Evolutionary conservation across 805 yeast genomes (phyloP).

Genomic region (Candida montana): DNA sequence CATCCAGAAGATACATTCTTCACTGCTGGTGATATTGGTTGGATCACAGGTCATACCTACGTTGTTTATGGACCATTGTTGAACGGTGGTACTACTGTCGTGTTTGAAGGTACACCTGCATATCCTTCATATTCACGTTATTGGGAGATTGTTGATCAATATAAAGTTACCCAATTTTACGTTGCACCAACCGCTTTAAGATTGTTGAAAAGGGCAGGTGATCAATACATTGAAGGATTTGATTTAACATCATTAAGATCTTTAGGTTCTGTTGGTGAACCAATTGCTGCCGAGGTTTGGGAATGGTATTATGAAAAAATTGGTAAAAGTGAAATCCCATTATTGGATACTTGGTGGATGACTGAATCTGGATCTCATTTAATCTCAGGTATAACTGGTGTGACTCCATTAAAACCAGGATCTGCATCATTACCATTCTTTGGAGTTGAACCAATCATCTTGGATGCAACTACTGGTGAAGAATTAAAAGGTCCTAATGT

Average conservation of each 20-base stretch:
- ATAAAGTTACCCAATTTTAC: conserved; percentile 72
- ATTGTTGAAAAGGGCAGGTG: conserved; percentile 71
- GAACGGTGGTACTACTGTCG: conserved; percentile 72
- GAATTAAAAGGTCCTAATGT: conserved; percentile 65
- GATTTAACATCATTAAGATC: conserved; percentile 62
- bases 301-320: conserved; percentile 75
- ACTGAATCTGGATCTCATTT: conserved; percentile 83
- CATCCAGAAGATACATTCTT: conserved; percentile 70
- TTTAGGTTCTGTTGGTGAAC: conserved; percentile 82
- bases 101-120: conserved; percentile 85
- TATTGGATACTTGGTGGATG: conserved; percentile 86
- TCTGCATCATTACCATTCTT: conserved; percentile 81
- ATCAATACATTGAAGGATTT: conserved; percentile 51
- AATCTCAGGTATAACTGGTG: conserved; percentile 70
- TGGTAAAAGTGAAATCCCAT: conserved; percentile 63
- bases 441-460: conserved; percentile 67
- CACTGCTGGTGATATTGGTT: conserved; percentile 89
- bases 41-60: conserved; percentile 88
- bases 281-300: conserved; percentile 83
- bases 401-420: conserved; percentile 80
- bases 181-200: conserved; percentile 84
- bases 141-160: conserved; percentile 70
- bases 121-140: conserved; percentile 76
- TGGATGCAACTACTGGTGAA: conserved; percentile 70
- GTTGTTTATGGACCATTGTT: conserved; percentile 77